phyloP scores from a whole-genome alignment of 345 rosid genomes.

The Bruguiera parviflora region DNA sequence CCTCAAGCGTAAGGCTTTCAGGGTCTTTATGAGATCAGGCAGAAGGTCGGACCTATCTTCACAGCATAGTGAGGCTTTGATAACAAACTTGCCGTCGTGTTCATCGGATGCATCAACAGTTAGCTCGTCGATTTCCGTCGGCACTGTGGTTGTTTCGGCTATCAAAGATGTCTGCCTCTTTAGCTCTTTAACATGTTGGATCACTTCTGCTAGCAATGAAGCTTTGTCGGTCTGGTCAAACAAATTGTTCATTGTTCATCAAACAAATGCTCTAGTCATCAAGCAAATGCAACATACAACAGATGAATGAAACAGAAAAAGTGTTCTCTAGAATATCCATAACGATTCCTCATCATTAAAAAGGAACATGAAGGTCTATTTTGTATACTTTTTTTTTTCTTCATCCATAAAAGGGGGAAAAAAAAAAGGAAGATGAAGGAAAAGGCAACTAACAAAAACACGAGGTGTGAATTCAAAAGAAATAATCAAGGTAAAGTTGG shows the following conservation, averaged over 20 bases:
- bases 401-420: no score
- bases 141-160: slow-evolving; percentile 73
- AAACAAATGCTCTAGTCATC: background rate
- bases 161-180: slow-evolving; percentile 74
- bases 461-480: slow-evolving; percentile 12
- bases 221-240: slow-evolving; percentile 84
- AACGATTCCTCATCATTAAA: background rate
- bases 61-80: slow-evolving; percentile 89
- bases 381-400: background rate
- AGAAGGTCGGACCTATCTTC: slow-evolving; percentile 90
- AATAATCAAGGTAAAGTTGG: background rate
- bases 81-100: slow-evolving; percentile 66
- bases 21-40: slow-evolving; percentile 77
- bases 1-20: slow-evolving; percentile 71
- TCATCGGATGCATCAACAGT: slow-evolving; percentile 75
- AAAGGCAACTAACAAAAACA: no score
- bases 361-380: background rate
- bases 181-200: slow-evolving; percentile 94
- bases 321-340: background rate
- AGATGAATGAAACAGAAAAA: no score
- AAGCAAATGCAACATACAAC: no score
- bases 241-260: background rate
- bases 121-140: slow-evolving; percentile 84
- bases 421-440: slow-evolving; percentile 19
- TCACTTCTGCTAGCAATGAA: slow-evolving; percentile 90